Conservation (phyloP, 345 rosid species). For the Streptanthus diversifolius region DNA sequence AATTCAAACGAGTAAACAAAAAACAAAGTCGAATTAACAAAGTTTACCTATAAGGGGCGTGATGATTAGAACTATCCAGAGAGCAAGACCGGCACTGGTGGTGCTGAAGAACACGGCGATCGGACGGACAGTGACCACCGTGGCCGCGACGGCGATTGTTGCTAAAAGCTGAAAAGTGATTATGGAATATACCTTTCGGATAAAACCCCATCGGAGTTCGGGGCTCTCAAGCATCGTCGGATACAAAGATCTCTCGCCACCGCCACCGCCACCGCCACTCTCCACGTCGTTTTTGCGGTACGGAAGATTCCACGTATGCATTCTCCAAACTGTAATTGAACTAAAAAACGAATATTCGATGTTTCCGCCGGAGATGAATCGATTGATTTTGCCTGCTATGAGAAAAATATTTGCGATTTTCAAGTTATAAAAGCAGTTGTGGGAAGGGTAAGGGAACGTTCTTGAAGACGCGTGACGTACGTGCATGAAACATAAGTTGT, state of each 20-base stretch:
- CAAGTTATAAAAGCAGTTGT: slow-evolving; percentile 26
- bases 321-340: neutral
- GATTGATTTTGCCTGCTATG: neutral
- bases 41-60: slow-evolving; percentile 56
- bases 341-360: neutral
- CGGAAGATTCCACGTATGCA: slow-evolving; percentile 47
- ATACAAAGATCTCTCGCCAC: slow-evolving; percentile 51
- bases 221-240: slow-evolving; percentile 86
- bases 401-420: neutral
- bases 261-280: slow-evolving; percentile 36
- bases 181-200: slow-evolving; percentile 71
- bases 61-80: slow-evolving; percentile 66
- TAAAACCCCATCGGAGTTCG: slow-evolving; percentile 80
- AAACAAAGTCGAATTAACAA: neutral
- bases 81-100: slow-evolving; percentile 60
- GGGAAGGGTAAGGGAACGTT: slow-evolving; percentile 18
- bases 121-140: slow-evolving; percentile 61
- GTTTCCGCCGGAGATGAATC: neutral
- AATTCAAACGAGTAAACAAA: neutral
- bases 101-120: slow-evolving; percentile 58
- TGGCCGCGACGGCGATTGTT: slow-evolving; percentile 72
- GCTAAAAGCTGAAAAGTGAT: slow-evolving; percentile 57
- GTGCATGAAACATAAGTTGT: neutral
- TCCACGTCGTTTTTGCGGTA: slow-evolving; percentile 60
- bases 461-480: slow-evolving; percentile 22